Base-by-base conservation (phyloP, 1,139 yeast species). In the Scheffersomyces titani region DNA sequence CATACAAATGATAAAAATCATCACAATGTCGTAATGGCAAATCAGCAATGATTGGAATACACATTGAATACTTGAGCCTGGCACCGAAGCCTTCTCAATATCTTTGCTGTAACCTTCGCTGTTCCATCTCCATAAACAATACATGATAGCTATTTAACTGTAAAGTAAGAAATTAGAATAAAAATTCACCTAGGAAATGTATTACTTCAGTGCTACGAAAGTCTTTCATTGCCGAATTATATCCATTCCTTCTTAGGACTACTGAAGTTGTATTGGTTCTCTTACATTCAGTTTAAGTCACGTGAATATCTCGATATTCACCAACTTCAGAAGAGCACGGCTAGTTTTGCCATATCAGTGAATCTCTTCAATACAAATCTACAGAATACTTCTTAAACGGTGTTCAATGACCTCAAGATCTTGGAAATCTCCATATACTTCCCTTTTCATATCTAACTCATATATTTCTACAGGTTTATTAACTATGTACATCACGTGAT, bases 1-100 rank as follows among this genome's bases (percentile, higher is more conserved):
- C 16, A 47, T 44, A 21, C 48, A 40, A 45, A 44, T 16, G 40
- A 55, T 56, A 54, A 57, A 30, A 30, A 11, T 30, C 40, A 30
- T 30, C 40, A 30, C 9, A 5, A 24, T 11, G 30, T 24, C 30
- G 6, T 24, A 7, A 30, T 30, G 3, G 40, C 40, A 30, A 30
- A 30, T 16, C 40, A 9, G 50, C 36, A 19, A 20, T 20, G 30
- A 19, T 6, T 19, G 7, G 11, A 21, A 50, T 19, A 53, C 47
- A 53, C 36, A 22, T 30, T 22, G 22, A 46, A 16, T 21, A 20
- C 45, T 24, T 44, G 49, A 51, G 30, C 22, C 30, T 30, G 45
- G 20, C 50, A 30, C 13, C 9, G 5, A 3, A 11, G 40, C 13
- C 16, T 30, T 30, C 5, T 30, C 40, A 11, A 9, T 30, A 30